Evolutionary conservation across 73 alveolate species (phyloP), one percentile per base, ranked within the genome.

Genomic region (Paramecium pentaurelia): DNA sequence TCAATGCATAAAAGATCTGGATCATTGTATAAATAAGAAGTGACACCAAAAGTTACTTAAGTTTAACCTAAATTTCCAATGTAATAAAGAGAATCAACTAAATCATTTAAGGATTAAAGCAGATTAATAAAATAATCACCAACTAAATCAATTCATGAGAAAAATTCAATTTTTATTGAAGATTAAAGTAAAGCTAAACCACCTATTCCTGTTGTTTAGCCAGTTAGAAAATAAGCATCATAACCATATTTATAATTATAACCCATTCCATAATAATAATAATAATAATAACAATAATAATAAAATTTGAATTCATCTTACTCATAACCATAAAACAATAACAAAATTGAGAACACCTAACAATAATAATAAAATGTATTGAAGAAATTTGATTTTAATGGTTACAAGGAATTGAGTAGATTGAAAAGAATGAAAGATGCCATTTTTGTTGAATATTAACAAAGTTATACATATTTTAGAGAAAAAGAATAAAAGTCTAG

Each of bases 361-460:
- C 58, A 40, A 4, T 20, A 42, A 8, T 38, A 80, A 44, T 42
- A 80, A 16, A 45, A 25, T 49, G 58, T 32, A 27, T 36, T 80
- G 4, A 80, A 49, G 27, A 80, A 80, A 32, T 18, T 80, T 4
- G 91, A 80, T 22, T 44, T 80, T 47, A 6, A 64, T 42, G 91
- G 77, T 12, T 80, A 32, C 4, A 80, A 80, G 18, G 91, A 80
- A 44, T 42, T 80, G 37, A 64, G 91, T 11, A 80, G 91, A 47
- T 49, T 80, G 51, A 80, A 47, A 47, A 45, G 75, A 80, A 80
- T 80, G 91, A 80, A 80, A 27, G 91, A 80, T 42, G 91, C 77
- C 27, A 20, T 49, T 40, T 80, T 42, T 45, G 71, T 32, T 0
- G 91, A 80, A 25, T 80, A 80, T 80, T 12, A 45, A 47, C 8